phyloP scores from a whole-genome alignment of 1,284 basidiomycete genomes.

The Cryptococcus neoformans region DNA sequence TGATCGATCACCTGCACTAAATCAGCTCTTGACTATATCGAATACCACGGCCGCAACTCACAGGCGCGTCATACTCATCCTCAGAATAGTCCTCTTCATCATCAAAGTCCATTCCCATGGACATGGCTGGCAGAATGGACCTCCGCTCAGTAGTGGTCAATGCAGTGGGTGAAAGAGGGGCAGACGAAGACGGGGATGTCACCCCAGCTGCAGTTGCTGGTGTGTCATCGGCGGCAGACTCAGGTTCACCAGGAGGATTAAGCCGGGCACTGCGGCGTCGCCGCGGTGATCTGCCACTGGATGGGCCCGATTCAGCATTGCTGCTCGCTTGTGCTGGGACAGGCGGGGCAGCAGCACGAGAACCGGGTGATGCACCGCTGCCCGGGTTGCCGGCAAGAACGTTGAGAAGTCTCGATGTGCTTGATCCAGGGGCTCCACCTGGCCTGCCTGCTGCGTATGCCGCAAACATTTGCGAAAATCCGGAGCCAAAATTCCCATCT shows the following conservation, averaged over 20 bases:
- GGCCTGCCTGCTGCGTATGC: constrained; percentile 63
- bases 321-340: neutral
- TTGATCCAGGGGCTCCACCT: constrained; percentile 13
- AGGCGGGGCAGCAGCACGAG: constrained; percentile 5
- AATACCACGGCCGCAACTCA: constrained; percentile 11
- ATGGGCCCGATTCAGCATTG: neutral
- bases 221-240: constrained; percentile 5
- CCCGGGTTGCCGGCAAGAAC: constrained; percentile 26
- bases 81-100: constrained; percentile 60
- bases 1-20: constrained; percentile 54
- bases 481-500: constrained; percentile 58
- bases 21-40: neutral
- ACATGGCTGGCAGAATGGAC: constrained; percentile 29
- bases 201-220: constrained; percentile 2
- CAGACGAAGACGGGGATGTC: constrained; percentile 12
- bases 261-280: constrained; percentile 78
- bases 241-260: constrained; percentile 55
- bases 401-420: constrained; percentile 57
- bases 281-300: constrained; percentile 18
- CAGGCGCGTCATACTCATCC: constrained; percentile 60
- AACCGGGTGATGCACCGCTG: constrained; percentile 21
- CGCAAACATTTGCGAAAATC: constrained; percentile 85
- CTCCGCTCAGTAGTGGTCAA: constrained; percentile 8
- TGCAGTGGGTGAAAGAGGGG: neutral
- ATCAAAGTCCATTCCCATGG: constrained; percentile 44